phyloP scores from a whole-genome alignment of 1,284 basidiomycete genomes.

The Thecaphora frezii region DNA sequence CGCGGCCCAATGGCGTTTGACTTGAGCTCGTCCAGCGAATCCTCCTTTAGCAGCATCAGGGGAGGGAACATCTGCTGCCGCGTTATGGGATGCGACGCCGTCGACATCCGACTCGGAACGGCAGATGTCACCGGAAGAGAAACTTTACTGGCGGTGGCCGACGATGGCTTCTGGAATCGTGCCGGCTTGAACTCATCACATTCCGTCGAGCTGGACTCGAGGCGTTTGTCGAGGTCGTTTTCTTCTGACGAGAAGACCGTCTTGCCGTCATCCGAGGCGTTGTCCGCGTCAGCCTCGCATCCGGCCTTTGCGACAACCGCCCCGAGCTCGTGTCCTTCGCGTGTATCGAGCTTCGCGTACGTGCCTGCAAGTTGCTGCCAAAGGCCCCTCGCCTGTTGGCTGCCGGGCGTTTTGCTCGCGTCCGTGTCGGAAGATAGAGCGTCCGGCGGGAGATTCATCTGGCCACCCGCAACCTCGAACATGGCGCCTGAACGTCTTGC shows the following conservation, averaged over 20 bases:
- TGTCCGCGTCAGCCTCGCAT: no score
- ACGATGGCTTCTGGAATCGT: no score
- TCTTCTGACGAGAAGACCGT: neutral
- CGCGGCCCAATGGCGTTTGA: slow-evolving; percentile 51
- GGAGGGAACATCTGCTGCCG: slow-evolving; percentile 48
- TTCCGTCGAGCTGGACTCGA: no score
- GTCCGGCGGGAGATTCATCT: slow-evolving; percentile 10
- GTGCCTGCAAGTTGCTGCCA: neutral
- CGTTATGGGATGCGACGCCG: slow-evolving; percentile 25
- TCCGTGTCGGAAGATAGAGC: neutral
- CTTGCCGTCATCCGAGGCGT: neutral
- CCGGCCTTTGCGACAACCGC: neutral
- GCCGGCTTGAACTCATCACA: no score
- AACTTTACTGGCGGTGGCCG: neutral
- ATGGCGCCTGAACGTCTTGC: neutral
- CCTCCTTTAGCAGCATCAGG: slow-evolving; percentile 45
- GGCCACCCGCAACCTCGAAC: slow-evolving; percentile 27
- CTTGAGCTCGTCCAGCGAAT: slow-evolving; percentile 49
- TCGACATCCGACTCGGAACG: slow-evolving; percentile 32
- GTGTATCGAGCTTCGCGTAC: neutral
- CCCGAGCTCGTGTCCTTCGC: neutral
- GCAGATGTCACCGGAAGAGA: neutral
- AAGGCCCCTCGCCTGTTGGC: neutral
- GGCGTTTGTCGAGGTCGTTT: neutral
- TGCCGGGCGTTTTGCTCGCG: no score